Evolutionary conservation across 208 protist species (phyloP).

Genomic region (Acanthamoeba rhysodes): DNA sequence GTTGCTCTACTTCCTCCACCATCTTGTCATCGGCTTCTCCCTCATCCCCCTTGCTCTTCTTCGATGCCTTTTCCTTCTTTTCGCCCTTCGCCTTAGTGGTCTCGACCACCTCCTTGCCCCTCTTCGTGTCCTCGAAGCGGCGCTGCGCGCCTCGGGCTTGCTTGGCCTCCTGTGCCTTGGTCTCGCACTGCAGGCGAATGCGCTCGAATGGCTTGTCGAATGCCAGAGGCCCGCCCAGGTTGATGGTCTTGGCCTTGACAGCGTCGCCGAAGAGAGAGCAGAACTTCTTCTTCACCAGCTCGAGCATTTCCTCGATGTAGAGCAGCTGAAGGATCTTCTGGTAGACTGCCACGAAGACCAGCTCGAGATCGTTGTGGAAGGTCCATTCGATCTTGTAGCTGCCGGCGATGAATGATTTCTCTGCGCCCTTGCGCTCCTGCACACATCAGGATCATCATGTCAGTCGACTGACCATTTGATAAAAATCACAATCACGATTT

Average conservation of each 20-base stretch:
- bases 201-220: constrained; percentile 46
- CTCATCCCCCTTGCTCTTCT: not conserved
- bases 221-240: not conserved
- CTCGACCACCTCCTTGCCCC: constrained; percentile 58
- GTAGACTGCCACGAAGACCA: constrained; percentile 96
- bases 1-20: not conserved
- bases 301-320: constrained; percentile 94
- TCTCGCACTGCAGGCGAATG: constrained; percentile 76
- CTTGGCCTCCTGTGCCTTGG: constrained; percentile 37
- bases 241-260: constrained; percentile 60
- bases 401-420: not conserved
- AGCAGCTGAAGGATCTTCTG: constrained; percentile 93
- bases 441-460: not conserved
- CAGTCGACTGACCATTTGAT: not conserved
- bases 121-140: constrained; percentile 50
- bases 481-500: not conserved
- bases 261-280: constrained; percentile 80
- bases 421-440: not conserved
- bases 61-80: constrained; percentile 52
- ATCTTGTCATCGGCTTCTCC: not conserved
- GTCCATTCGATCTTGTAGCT: constrained; percentile 40
- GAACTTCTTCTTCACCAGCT: constrained; percentile 92
- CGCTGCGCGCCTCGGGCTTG: not conserved
- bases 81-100: not conserved
- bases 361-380: constrained; percentile 93